These are phyloP conservation scores for Cucurbitaria berberidis DNA, from an alignment of 2,329 filamentous ascomycete genomes.

Conservation along the genomic window DNA sequence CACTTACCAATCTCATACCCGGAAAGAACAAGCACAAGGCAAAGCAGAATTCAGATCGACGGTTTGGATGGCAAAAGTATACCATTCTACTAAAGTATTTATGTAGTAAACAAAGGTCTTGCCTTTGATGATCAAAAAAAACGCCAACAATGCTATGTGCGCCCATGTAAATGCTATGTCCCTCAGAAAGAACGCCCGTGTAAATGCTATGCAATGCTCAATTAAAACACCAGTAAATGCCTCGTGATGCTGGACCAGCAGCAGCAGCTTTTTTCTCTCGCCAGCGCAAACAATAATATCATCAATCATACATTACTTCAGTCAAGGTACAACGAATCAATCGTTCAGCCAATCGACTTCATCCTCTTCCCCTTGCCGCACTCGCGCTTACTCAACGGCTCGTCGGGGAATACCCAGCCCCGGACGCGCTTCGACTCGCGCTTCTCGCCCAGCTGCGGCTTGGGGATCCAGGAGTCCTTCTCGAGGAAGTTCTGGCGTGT, in stretches of 20 bases:
- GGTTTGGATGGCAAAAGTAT: not conserved
- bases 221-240: not conserved
- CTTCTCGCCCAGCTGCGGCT: slow-evolving; percentile 75
- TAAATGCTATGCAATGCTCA: not conserved
- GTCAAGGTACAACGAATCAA: not conserved
- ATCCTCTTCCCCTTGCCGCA: slow-evolving; percentile 46
- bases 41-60: not conserved
- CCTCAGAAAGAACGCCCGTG: not conserved
- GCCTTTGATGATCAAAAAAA: too few relatives aligned
- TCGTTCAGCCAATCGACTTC: slow-evolving; percentile 25
- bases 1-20: too few relatives aligned
- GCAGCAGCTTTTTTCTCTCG: not conserved
- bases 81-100: slow-evolving; percentile 1
- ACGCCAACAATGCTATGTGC: too few relatives aligned
- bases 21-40: too few relatives aligned
- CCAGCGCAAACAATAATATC: too few relatives aligned
- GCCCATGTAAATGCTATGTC: slow-evolving; percentile 18
- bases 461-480: slow-evolving; percentile 78
- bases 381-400: slow-evolving; percentile 74
- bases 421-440: slow-evolving; percentile 73
- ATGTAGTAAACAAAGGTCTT: not conserved
- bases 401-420: slow-evolving; percentile 79
- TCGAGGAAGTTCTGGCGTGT: slow-evolving; percentile 72
- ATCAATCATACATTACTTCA: not conserved
- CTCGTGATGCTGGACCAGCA: slow-evolving; percentile 5